Base-by-base conservation (phyloP, 768 basidiomycete genomes). In the Leccinum aurantiacum region DNA sequence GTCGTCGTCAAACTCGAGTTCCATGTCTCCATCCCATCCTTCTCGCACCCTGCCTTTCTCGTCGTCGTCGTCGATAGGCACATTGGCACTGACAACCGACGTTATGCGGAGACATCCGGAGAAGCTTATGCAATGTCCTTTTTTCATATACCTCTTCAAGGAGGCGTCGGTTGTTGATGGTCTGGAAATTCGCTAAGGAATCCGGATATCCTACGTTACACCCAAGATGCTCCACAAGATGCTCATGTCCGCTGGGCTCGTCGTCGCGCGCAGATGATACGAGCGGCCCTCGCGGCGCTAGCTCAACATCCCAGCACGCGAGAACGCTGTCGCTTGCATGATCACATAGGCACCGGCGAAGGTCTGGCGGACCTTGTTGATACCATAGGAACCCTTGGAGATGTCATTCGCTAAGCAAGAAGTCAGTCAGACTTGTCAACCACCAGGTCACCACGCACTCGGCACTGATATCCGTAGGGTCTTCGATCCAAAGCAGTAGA, bases 401-500 rank as follows among this genome's bases (percentile, higher is more conserved):
- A 98, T 93, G 74, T 98, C 95, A 70, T 98, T 98, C 22, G 86
- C 95, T 98, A 68, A 2, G 47, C 59, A 56, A 46, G 38, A 25
- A 52, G 52, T 56, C 46, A 57, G 61, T 22, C n/a, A 27, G n/a
- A 19, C 17, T 27, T 13, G 48, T 46, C 38, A 31, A 29, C 51
- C 19, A 54, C 19, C 15, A 37, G 54, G 41, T 55, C 29, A n/a
- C 6, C 6, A 82, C 93, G 75, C 67, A 96, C n/a, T n/a, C n/a
- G n/a, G n/a, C n/a, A n/a, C 95, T 79, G 27, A 83, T 76, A 75
- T 98, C 95, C 14, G 88, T 89, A 11, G 97, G 97, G 75, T 99
- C 97, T 73, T 98, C 97, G 29, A 99, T 90, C 5, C 87, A 90
- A 51, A 99, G 76, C 63, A 90, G 75, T 29, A 79, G 76, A 14